These are phyloP conservation scores for Monilinia fructicola DNA, from an alignment of 2,329 filamentous ascomycete species.

Conservation along the genomic window DNA sequence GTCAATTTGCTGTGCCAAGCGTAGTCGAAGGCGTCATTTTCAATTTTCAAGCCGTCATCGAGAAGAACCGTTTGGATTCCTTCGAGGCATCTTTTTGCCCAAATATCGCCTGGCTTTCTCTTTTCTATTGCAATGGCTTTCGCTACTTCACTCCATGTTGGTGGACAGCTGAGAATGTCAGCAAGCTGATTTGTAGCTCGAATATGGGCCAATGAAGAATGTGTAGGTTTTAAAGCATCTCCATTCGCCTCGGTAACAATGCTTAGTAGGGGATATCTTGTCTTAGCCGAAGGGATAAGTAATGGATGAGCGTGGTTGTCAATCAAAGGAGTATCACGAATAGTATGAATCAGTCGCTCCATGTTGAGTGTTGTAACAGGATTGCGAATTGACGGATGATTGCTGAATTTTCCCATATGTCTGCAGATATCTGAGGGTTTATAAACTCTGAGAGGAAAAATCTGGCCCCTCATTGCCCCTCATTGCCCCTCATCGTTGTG, in stretches of 20 bases:
- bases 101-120: constrained; percentile 46
- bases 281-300: constrained; percentile 52
- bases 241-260: constrained; percentile 74
- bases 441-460: neutral
- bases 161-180: constrained; percentile 60
- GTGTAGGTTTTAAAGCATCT: constrained; percentile 61
- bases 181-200: constrained; percentile 69
- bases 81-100: constrained; percentile 63
- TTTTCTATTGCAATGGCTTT: constrained; percentile 33
- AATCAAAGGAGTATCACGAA: constrained; percentile 62
- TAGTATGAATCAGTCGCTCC: constrained; percentile 40
- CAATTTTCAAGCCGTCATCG: constrained; percentile 69
- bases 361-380: neutral
- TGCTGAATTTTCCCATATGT: neutral
- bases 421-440: neutral
- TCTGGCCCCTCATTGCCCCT: constrained; percentile 7
- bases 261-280: constrained; percentile 52
- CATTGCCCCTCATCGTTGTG: neutral
- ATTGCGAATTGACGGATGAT: neutral
- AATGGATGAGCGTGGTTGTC: constrained; percentile 74
- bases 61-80: constrained; percentile 74
- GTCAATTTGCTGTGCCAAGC: constrained; percentile 67
- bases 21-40: constrained; percentile 57
- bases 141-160: constrained; percentile 58
- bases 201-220: constrained; percentile 65